These are phyloP conservation scores for Boletus tomentosulus DNA, from an alignment of 768 basidiomycete genomes.

Conservation along the genomic window DNA sequence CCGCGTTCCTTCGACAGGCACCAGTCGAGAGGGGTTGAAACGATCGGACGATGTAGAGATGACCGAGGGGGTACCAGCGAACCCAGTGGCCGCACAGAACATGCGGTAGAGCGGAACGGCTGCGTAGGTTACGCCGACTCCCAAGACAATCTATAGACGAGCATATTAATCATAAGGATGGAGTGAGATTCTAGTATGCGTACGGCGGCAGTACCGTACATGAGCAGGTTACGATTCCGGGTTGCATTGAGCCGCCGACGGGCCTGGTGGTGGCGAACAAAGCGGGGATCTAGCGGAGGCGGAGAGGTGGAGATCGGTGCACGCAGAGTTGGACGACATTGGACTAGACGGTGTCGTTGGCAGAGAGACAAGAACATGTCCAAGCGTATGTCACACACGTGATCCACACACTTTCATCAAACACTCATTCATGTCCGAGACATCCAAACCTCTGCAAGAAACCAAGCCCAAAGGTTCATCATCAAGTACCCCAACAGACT, in stretches of 20 bases:
- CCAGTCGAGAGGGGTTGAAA: slow-evolving; percentile 81
- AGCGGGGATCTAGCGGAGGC: not conserved
- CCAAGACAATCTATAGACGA: slow-evolving; percentile 60
- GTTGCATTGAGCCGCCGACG: slow-evolving; percentile 46
- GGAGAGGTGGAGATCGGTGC: slow-evolving; percentile 2
- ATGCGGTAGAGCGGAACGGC: slow-evolving; percentile 96
- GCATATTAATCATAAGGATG: slow-evolving; percentile 1
- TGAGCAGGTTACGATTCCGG: slow-evolving; percentile 68
- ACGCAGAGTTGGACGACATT: not conserved
- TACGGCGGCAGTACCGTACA: slow-evolving; percentile 84
- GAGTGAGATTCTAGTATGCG: slow-evolving; percentile 23
- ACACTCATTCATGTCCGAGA: slow-evolving; percentile 22
- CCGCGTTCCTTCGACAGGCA: slow-evolving; percentile 61
- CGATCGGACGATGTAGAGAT: slow-evolving; percentile 57
- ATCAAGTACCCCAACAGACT: slow-evolving; percentile 28
- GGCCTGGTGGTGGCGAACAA: slow-evolving; percentile 25
- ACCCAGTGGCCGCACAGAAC: slow-evolving; percentile 97
- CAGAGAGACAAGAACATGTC: slow-evolving; percentile 4
- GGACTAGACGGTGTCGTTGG: not conserved
- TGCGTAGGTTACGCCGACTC: slow-evolving; percentile 88
- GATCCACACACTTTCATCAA: not conserved
- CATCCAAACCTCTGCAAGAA: slow-evolving; percentile 13
- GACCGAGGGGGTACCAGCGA: slow-evolving; percentile 90
- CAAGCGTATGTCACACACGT: not conserved
- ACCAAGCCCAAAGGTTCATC: slow-evolving; percentile 7